phyloP scores from a whole-genome alignment of 148 eudicot genomes.

The Chenopodium formosanum region DNA sequence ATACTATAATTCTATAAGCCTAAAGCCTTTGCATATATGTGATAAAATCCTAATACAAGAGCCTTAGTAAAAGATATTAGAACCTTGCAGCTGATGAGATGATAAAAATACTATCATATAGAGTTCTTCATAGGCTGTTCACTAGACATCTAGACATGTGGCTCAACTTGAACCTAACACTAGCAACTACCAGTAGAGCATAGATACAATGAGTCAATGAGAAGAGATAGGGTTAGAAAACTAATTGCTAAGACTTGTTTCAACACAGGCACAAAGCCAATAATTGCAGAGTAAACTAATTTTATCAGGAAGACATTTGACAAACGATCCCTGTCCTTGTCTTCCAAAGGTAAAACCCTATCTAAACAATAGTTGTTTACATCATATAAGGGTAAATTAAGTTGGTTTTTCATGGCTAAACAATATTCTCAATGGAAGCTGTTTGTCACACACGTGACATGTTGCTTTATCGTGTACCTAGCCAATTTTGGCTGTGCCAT shows the following conservation, averaged over 20 bases:
- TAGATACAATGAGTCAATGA: no score
- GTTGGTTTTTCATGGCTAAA: no score
- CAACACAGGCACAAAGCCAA: background rate
- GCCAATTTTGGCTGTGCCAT: background rate
- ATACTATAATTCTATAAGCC: background rate
- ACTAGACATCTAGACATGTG: background rate
- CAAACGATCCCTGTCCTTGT: background rate
- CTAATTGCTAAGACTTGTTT: background rate
- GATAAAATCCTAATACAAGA: background rate
- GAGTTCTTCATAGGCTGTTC: background rate
- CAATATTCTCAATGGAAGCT: no score
- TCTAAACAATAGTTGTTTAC: no score
- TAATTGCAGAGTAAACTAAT: no score
- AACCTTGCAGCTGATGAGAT: background rate
- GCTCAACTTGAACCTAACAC: no score
- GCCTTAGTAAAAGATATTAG: background rate
- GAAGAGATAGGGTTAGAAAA: background rate
- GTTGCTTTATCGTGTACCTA: background rate
- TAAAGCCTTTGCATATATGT: background rate
- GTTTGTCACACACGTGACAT: no score
- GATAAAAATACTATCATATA: background rate
- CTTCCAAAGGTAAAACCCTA: background rate
- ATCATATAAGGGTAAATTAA: no score
- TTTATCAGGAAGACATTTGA: background rate
- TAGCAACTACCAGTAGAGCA: background rate